Percentiles rank a stretch among this genome's conserved stretches.
These are phyloP conservation scores for Podospora australis DNA, from an alignment of 495 filamentous ascomycete species.

Conservation along the genomic window DNA sequence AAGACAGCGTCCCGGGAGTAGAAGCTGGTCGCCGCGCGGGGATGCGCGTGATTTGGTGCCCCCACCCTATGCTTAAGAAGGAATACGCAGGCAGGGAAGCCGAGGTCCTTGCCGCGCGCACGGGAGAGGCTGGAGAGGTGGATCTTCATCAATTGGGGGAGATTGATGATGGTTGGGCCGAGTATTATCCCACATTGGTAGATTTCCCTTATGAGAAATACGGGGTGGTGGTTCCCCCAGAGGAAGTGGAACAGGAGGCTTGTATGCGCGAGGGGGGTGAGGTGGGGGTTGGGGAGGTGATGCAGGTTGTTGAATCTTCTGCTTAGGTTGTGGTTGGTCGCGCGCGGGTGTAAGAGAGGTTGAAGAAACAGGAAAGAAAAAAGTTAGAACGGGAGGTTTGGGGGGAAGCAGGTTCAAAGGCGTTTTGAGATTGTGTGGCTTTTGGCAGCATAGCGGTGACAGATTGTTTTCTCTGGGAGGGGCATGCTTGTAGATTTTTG, in stretches of 20 bases:
- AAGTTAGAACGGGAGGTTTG: too few species aligned
- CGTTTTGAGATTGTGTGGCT: too few species aligned
- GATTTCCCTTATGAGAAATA: conserved; percentile 69
- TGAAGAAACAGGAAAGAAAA: too few species aligned
- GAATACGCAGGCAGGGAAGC: conserved; percentile 70
- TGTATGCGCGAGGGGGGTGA: conserved; percentile 24
- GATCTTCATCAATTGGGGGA: conserved; percentile 48
- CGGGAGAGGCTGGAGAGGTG: conserved; percentile 53
- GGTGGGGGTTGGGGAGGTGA: conserved; percentile 13
- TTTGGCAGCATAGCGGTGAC: too few species aligned
- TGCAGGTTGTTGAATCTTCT: conserved; percentile 12
- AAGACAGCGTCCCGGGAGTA: conserved; percentile 88
- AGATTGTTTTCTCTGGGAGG: too few species aligned
- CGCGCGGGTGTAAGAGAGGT: background rate
- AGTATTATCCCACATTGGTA: conserved; percentile 54
- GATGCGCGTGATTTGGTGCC: conserved; percentile 92
- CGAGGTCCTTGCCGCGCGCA: conserved; percentile 78
- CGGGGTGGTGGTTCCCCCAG: conserved; percentile 50
- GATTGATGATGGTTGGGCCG: conserved; percentile 68
- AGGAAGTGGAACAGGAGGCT: conserved; percentile 29
- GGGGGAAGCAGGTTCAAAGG: too few species aligned
- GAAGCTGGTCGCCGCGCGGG: conserved; percentile 87
- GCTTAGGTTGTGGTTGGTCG: background rate
- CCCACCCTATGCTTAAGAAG: conserved; percentile 71
- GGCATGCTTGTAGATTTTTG: too few species aligned